Evolutionary conservation across 2,329 filamentous ascomycete species (phyloP).

Genomic region (Stagonosporopsis rhizophila): DNA sequence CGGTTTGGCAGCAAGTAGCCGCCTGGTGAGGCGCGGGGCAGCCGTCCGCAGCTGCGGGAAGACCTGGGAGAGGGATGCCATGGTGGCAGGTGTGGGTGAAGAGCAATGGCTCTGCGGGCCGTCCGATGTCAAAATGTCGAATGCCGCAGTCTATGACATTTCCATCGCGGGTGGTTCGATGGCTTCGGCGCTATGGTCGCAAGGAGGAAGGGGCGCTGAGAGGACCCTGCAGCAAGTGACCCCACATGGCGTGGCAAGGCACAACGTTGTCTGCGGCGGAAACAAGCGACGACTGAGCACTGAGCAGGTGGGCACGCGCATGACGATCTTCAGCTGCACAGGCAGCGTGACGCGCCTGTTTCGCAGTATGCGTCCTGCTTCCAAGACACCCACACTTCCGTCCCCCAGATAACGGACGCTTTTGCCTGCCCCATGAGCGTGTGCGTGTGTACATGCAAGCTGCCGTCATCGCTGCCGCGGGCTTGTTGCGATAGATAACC

Average conservation of each 20-base stretch:
- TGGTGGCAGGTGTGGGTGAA: conserved; percentile 21
- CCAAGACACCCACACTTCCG: not conserved
- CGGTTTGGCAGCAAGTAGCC: conserved; percentile 45
- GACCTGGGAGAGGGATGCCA: conserved; percentile 47
- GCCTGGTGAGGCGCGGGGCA: conserved; percentile 47
- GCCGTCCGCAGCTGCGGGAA: conserved; percentile 49
- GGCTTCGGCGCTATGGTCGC: conserved; percentile 3
- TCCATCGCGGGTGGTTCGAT: conserved; percentile 15
- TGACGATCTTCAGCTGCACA: conserved; percentile 11
- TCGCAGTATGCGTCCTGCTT: conserved; percentile 1
- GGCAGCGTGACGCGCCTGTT: conserved; percentile 16
- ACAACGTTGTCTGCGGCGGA: conserved; percentile 16
- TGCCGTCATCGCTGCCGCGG: conserved; percentile 11
- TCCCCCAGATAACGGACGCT: not conserved
- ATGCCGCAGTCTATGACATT: conserved; percentile 16
- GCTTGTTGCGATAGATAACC: conserved; percentile 8
- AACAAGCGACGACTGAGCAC: conserved; percentile 10
- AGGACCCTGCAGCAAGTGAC: conserved; percentile 17
- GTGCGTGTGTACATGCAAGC: conserved; percentile 7
- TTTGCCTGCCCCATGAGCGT: not conserved
- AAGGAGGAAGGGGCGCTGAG: conserved; percentile 9
- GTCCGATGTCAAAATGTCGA: not conserved
- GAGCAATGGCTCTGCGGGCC: conserved; percentile 9
- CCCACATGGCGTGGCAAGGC: conserved; percentile 13
- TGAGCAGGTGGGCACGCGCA: conserved; percentile 6